Percentiles rank a stretch among this genome's conserved stretches.
These are phyloP conservation scores for Microascus cirrosus DNA, from an alignment of 2,329 filamentous ascomycete genomes.

Conservation along the genomic window DNA sequence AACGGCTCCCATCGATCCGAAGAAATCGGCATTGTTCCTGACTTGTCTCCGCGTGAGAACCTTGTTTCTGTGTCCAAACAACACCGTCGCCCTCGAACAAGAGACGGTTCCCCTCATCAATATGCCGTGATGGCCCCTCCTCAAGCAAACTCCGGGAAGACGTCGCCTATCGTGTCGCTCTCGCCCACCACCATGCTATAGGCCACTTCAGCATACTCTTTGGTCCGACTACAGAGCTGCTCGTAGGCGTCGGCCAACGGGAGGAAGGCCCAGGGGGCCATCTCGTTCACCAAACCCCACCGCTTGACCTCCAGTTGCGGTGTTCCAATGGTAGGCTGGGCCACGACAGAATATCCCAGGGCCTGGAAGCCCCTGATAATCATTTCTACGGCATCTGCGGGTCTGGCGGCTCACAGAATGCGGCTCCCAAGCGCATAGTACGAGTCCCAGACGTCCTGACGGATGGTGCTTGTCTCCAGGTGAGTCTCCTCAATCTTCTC, in stretches of 20 bases:
- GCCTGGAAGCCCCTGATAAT: not conserved
- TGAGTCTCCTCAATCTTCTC: not conserved
- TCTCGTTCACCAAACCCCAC: not conserved
- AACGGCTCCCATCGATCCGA: too few relatives aligned
- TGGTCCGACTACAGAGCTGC: not conserved
- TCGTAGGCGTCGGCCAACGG: not conserved
- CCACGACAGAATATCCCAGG: not conserved
- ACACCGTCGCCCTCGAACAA: too few relatives aligned
- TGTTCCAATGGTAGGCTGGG: too few relatives aligned
- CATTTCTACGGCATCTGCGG: not conserved
- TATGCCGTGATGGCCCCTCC: not conserved
- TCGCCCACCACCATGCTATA: not conserved
- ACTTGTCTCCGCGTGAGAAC: too few relatives aligned
- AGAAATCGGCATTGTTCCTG: too few relatives aligned
- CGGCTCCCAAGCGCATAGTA: not conserved
- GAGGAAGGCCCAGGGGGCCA: not conserved
- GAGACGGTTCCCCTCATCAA: too few relatives aligned
- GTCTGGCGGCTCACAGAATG: not conserved
- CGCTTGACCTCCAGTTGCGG: not conserved
- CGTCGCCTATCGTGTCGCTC: not conserved
- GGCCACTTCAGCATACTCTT: not conserved
- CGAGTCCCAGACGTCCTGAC: not conserved
- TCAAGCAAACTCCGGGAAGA: not conserved
- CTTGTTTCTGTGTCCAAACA: too few relatives aligned
- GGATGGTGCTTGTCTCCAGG: not conserved